phyloP scores from a whole-genome alignment of 192 early-diverging fungal genomes.

The Rhizophagus sp. region DNA sequence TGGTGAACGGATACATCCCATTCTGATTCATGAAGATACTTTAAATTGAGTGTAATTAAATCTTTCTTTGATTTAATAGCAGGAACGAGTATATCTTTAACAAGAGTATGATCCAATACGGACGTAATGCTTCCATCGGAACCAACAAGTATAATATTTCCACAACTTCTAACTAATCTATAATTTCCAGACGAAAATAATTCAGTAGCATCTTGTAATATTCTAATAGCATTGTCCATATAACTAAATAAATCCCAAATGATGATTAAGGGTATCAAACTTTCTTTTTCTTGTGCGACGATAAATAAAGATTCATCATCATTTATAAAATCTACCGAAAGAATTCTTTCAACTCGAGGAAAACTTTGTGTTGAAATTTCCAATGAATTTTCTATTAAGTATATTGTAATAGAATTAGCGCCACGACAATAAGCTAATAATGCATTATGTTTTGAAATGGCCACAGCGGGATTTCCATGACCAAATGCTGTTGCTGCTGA shows the following conservation, averaged over 20 bases:
- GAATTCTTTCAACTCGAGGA: neutral
- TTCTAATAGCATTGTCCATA: neutral
- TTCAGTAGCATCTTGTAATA: neutral
- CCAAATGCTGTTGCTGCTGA: neutral
- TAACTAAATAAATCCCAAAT: constrained; percentile 21
- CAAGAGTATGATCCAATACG: neutral
- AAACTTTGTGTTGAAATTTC: neutral
- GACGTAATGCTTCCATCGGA: neutral
- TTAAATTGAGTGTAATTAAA: neutral
- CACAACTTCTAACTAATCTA: neutral
- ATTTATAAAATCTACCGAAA: constrained; percentile 15
- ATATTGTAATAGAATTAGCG: neutral
- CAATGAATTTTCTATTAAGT: constrained; percentile 18
- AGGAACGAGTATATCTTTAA: neutral
- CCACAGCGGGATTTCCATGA: neutral
- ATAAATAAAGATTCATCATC: constrained; percentile 20
- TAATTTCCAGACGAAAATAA: neutral
- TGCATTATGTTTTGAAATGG: neutral
- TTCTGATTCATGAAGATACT: neutral
- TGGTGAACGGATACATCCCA: neutral
- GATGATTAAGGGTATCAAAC: neutral
- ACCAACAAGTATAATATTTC: neutral
- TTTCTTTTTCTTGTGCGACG: neutral
- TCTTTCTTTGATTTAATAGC: neutral
- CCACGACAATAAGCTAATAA: constrained; percentile 14